These are phyloP conservation scores for Trypanosoma cruzi DNA, from an alignment of 208 protist species.

Conservation along the genomic window DNA sequence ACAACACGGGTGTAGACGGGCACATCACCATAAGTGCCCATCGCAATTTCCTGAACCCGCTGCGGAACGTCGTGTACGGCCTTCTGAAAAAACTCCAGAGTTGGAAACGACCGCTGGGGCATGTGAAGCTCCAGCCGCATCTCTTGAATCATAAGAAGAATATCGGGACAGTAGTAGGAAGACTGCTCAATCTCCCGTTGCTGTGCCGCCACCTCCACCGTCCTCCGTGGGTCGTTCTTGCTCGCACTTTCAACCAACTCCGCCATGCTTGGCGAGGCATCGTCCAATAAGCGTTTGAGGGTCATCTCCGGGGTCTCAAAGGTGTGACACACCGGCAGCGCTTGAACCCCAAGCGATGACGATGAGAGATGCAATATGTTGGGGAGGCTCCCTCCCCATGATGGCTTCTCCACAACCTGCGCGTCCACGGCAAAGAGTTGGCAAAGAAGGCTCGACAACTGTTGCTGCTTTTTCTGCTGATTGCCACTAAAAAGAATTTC, in stretches of 20 bases:
- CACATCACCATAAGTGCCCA: conserved; percentile 51
- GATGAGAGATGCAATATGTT: conserved; percentile 14
- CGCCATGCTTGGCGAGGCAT: neutral
- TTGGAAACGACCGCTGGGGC: conserved; percentile 42
- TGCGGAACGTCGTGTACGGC: conserved; percentile 52
- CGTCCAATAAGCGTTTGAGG: conserved; percentile 8
- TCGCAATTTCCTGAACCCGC: conserved; percentile 38
- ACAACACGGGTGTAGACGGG: conserved; percentile 47
- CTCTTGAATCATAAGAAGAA: conserved; percentile 50
- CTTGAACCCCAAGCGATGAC: conserved; percentile 4
- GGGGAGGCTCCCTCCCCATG: neutral
- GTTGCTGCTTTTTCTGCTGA: neutral
- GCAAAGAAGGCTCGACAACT: conserved; percentile 10
- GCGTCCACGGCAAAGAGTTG: conserved; percentile 25
- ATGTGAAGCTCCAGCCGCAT: conserved; percentile 38
- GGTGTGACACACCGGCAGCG: conserved; percentile 17
- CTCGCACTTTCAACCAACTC: neutral
- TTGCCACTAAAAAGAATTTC: neutral
- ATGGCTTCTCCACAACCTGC: conserved; percentile 4
- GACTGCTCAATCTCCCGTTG: conserved; percentile 17
- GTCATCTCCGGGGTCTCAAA: conserved; percentile 3
- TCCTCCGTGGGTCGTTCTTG: neutral
- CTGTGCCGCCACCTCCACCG: conserved; percentile 6
- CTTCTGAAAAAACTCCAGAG: conserved; percentile 53
- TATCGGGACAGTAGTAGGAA: conserved; percentile 42